Percentiles rank a stretch among this genome's conserved stretches.
Evolutionary conservation across 495 filamentous ascomycete genomes (phyloP).

Genomic region (Aspergillus nanangensis): DNA sequence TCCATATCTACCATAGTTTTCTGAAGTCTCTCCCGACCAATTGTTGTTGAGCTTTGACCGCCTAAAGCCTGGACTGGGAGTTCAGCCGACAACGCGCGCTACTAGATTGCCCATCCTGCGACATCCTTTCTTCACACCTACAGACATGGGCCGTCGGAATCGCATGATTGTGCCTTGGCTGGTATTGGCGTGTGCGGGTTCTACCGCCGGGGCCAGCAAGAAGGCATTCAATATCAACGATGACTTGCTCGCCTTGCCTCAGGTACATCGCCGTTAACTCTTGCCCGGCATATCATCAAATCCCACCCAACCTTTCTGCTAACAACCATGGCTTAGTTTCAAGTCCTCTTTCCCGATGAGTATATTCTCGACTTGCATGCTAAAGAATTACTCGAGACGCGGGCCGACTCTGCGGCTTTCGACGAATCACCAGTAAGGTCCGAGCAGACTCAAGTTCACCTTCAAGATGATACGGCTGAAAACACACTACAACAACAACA

Average conservation of each 20-base stretch:
- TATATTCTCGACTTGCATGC: conserved; percentile 72
- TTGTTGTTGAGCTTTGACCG: too few species aligned
- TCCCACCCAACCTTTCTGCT: too few species aligned
- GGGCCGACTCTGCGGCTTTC: conserved; percentile 8
- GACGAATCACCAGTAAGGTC: conserved; percentile 7
- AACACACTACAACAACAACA: background rate
- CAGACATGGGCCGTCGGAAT: conserved; percentile 24
- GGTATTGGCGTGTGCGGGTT: conserved; percentile 29
- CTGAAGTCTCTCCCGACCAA: too few species aligned
- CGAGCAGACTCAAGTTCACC: conserved; percentile 22
- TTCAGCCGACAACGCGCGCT: too few species aligned
- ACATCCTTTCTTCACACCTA: too few species aligned
- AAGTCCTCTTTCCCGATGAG: conserved; percentile 71
- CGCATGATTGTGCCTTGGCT: conserved; percentile 24
- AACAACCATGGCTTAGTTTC: too few species aligned
- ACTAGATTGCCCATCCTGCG: too few species aligned
- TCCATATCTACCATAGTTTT: too few species aligned
- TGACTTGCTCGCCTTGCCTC: conserved; percentile 87
- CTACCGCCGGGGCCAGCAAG: conserved; percentile 46
- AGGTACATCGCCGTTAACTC: conserved; percentile 48
- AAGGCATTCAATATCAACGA: conserved; percentile 78
- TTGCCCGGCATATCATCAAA: too few species aligned
- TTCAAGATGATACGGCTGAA: conserved; percentile 12
- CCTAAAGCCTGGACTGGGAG: too few species aligned
- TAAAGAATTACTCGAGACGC: conserved; percentile 49